Base-by-base conservation (phyloP, 2,329 filamentous ascomycete genomes). In the Botryotinia calthae region DNA sequence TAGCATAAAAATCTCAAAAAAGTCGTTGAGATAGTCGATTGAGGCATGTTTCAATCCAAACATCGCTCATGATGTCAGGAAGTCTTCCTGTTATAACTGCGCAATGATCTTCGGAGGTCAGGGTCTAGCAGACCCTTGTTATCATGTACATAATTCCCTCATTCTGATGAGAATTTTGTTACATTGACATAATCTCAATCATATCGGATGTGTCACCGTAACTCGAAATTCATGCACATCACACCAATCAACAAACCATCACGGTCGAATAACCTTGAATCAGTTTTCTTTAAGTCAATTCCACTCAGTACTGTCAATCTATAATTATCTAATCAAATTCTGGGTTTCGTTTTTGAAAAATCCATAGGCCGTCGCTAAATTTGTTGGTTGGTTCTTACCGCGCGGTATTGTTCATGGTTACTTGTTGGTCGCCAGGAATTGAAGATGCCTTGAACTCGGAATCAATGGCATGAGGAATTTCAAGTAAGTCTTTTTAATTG, bases 301-400 rank as follows among this genome's bases (percentile, higher is more conserved):
- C 12, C 18, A 12, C 28, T 25, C 4, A 44, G n/a, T 1, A 8
- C 20, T 34, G 1, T 48, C 14, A 48, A 20, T 65, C 18, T 34
- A 48, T n/a, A 31, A 31, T 34, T 25, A 48, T 28, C 12, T 48
- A 34, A 65, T 65, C 1, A 18, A 18, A 25, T 9, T 48, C 20
- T 31, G 22, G 1, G 22, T 34, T 25, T 28, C 0, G 28, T 10
- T 46, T 18, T 34, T 20, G 10, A 31, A 14, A 34, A 48, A 25
- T 48, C 18, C 8, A 34, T 34, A 25, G 42, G 28, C 28, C 28
- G 1, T 34, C 5, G 44, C 14, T 63, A 31, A 10, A 31, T n/a
- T 4, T 48, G 63, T 65, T 65, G 63, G 42, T 65, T n/a, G 28
- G 28, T n/a, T n/a, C 31, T 65, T 65, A n/a, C n/a, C 63, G 63